Percentiles rank a stretch among this genome's conserved stretches.
These are phyloP conservation scores for Musa schizocarpa DNA, from an alignment of 176 grass and related monocot species.

Conservation along the genomic window DNA sequence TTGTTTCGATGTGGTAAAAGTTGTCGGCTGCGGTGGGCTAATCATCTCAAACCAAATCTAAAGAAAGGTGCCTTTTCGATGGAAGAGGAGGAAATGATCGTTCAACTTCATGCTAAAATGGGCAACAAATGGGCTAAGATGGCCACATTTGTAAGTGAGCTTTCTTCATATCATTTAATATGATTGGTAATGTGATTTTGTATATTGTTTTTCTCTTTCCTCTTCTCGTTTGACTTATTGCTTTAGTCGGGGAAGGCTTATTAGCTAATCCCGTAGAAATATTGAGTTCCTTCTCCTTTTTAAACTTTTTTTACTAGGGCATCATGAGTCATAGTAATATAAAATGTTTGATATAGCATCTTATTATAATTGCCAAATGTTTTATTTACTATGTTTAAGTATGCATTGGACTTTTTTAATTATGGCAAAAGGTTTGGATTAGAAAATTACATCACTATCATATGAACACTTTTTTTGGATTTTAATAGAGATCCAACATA, in stretches of 20 bases:
- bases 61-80: conserved; percentile 73
- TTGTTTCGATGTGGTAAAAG: conserved; percentile 83
- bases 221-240: neutral
- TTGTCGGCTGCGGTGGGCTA: conserved; percentile 84
- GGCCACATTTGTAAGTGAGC: conserved; percentile 56
- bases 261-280: neutral
- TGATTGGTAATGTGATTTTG: neutral
- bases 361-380: neutral
- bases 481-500: neutral
- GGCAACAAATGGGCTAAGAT: conserved; percentile 95
- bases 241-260: neutral
- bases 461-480: neutral
- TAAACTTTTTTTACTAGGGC: too few species aligned
- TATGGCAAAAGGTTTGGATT: too few species aligned
- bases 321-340: too few species aligned
- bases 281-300: too few species aligned
- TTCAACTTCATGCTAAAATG: conserved; percentile 69
- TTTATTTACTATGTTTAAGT: neutral
- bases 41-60: conserved; percentile 77
- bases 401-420: too few species aligned
- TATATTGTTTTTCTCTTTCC: neutral
- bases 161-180: conserved; percentile 15
- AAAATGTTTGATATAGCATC: neutral
- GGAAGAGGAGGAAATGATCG: conserved; percentile 70
- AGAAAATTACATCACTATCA: neutral